Evolutionary conservation across 805 yeast species (phyloP).

Genomic region (Yarrowia porcina): DNA sequence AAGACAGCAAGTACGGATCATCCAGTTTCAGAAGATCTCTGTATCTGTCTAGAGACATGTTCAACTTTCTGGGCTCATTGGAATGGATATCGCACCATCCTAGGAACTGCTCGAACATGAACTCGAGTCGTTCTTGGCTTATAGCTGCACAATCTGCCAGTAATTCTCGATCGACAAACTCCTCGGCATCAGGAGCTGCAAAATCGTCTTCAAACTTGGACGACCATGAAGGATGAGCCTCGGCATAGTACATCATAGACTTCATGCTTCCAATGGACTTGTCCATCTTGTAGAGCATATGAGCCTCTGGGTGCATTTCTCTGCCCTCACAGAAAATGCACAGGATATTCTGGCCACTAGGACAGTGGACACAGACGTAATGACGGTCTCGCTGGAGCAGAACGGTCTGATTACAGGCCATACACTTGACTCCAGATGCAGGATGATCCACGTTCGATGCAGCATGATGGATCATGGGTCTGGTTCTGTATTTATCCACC

Average conservation of each 20-base stretch:
- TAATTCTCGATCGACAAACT: constrained; percentile 1
- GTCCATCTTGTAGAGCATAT: constrained; percentile 32
- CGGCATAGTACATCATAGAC: constrained; percentile 1
- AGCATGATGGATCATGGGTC: constrained; percentile 10
- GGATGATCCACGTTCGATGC: constrained; percentile 6
- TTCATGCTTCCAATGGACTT: constrained; percentile 22
- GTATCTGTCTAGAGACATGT: constrained; percentile 6
- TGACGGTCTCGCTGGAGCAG: not conserved
- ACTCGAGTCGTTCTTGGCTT: constrained; percentile 8
- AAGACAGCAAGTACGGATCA: constrained; percentile 3
- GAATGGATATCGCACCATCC: constrained; percentile 17
- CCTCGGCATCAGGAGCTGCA: not conserved
- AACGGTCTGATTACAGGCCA: not conserved
- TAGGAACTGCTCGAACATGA: constrained; percentile 14
- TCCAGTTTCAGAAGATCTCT: constrained; percentile 2
- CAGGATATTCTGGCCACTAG: not conserved
- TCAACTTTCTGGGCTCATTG: not conserved
- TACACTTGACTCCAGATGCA: constrained; percentile 12
- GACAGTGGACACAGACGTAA: constrained; percentile 20
- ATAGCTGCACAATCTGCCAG: not conserved
- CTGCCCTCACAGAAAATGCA: constrained; percentile 37
- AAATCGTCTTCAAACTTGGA: not conserved
- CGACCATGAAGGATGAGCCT: constrained; percentile 14
- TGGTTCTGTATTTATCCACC: constrained; percentile 7
- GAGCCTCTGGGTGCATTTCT: constrained; percentile 31